These are phyloP conservation scores for Talinum fruticosum DNA, from an alignment of 148 eudicot genomes.

Conservation along the genomic window DNA sequence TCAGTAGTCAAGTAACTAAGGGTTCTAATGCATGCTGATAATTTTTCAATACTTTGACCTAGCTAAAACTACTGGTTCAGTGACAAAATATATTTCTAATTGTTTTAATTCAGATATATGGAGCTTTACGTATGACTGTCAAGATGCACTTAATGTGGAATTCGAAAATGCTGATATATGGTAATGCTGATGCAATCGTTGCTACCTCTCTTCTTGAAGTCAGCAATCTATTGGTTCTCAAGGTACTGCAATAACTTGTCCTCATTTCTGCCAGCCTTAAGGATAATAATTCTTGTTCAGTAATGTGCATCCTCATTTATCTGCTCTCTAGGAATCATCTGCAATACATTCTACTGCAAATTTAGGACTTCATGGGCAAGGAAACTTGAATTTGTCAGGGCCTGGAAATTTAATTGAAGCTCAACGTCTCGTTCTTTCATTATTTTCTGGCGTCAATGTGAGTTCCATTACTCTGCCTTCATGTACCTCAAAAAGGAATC, in stretches of 20 bases:
- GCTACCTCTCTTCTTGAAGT: slow-evolving; percentile 88
- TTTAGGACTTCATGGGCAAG: slow-evolving; percentile 96
- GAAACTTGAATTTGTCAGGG: slow-evolving; percentile 82
- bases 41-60: background rate
- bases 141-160: slow-evolving; percentile 93
- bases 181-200: slow-evolving; percentile 66
- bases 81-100: slow-evolving; percentile 6
- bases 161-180: slow-evolving; percentile 72
- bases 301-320: slow-evolving; percentile 13
- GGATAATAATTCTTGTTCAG: background rate
- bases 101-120: slow-evolving; percentile 68
- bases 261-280: background rate
- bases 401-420: slow-evolving; percentile 93
- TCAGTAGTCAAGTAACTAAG: too few species aligned
- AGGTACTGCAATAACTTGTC: slow-evolving; percentile 41
- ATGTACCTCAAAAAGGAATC: background rate
- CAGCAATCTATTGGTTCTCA: slow-evolving; percentile 90
- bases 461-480: slow-evolving; percentile 29
- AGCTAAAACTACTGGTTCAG: background rate
- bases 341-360: slow-evolving; percentile 78
- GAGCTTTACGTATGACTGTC: slow-evolving; percentile 91
- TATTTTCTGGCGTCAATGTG: slow-evolving; percentile 82
- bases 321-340: slow-evolving; percentile 64
- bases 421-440: slow-evolving; percentile 79
- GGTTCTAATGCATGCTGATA: background rate